These are phyloP conservation scores for Peniophora sp. DNA, from an alignment of 1,284 basidiomycete genomes.

Conservation along the genomic window DNA sequence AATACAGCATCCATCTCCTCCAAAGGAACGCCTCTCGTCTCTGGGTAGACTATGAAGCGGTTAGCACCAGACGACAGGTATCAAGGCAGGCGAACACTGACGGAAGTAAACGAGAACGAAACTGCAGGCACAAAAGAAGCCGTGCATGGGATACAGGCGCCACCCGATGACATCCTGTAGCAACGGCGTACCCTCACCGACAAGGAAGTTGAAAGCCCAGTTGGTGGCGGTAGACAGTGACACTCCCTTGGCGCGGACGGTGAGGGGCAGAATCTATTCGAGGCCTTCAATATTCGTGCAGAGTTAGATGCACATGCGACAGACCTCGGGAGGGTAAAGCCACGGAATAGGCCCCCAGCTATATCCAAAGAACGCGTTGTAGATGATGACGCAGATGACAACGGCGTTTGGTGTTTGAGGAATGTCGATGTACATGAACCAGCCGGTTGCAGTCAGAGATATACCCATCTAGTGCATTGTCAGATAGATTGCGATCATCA, in stretches of 20 bases:
- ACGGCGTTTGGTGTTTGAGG: constrained; percentile 83
- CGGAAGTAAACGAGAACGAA: constrained; percentile 81
- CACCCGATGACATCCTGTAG: constrained; percentile 88
- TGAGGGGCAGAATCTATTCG: constrained; percentile 90
- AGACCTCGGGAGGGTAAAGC: not conserved
- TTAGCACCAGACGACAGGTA: constrained; percentile 7
- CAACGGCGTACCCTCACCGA: constrained; percentile 85
- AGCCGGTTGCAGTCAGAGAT: constrained; percentile 74
- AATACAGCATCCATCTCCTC: constrained; percentile 83
- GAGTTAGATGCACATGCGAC: not conserved
- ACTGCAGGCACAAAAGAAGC: constrained; percentile 86
- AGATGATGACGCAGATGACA: constrained; percentile 86
- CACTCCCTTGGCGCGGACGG: constrained; percentile 90
- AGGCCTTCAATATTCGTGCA: constrained; percentile 53
- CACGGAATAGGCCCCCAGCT: constrained; percentile 30
- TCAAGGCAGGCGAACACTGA: constrained; percentile 26
- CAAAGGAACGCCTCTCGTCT: constrained; percentile 71
- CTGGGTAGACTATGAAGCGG: constrained; percentile 63
- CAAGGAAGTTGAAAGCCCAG: constrained; percentile 85
- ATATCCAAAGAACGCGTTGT: constrained; percentile 91
- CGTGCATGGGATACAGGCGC: constrained; percentile 95
- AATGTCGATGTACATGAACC: constrained; percentile 91
- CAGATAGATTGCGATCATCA: not conserved
- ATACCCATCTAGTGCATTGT: constrained; percentile 59
- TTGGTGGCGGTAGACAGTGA: constrained; percentile 84